Evolutionary conservation across 2,329 filamentous ascomycete species (phyloP), one percentile per base, ranked within the genome.

Genomic region (Trichoderma atrobrunneum): DNA sequence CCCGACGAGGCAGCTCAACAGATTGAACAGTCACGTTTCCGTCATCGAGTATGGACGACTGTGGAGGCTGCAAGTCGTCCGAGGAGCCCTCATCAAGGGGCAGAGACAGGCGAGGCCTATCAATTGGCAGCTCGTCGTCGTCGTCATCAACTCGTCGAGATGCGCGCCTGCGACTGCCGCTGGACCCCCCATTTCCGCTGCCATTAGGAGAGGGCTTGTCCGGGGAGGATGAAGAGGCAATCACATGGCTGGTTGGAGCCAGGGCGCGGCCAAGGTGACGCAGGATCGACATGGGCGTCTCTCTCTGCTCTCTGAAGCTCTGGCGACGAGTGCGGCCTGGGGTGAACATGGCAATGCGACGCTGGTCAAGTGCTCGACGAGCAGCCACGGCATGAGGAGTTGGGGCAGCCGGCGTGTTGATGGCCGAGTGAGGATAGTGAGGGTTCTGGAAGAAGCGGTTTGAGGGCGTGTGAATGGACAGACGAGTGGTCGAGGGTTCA

Each of bases 301-400:
- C 87, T 73, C 88, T 82, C 76, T 87, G 84, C 73, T 86, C 85
- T 75, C 86, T 85, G 65, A 87, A 77, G 77, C 89, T 91, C 75
- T 85, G 85, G n/a, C 89, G 84, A 24, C 87, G 85, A 68, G 85
- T 85, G 74, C 86, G 86, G 21, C 88, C 88, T 0, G 89, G 89
- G 0, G 89, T 91, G 73, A 90, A 85, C 62, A 89, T 82, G 61
- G 87, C 87, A 3, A 87, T 86, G 56, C 89, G 86, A 6, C 89
- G 87, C 74, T 87, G 85, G 75, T 90, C 85, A 67, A 91, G 83
- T 36, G 88, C 86, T 60, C 87, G 84, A 62, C 85, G 86, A 57
- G 89, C 89, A 12, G 89, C 89, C 75, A 86, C 87, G 61, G 87
- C 88, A 77, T 91, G 89, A 0, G 89, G 89, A 21, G 89, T 91